Conservation (phyloP, 768 basidiomycete species). For the Kwoniella heveanensis region DNA sequence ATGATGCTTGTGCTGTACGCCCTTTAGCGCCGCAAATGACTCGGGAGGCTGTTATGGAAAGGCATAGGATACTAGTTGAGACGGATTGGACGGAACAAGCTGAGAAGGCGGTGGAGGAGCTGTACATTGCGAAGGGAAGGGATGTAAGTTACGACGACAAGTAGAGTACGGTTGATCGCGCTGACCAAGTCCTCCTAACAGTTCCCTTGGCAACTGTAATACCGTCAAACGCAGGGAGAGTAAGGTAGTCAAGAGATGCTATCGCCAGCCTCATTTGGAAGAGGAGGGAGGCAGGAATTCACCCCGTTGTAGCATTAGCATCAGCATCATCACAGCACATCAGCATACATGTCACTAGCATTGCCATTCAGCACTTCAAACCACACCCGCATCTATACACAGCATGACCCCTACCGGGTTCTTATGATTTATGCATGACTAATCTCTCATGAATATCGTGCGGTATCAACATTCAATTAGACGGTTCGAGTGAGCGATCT, state of each 20-base stretch:
- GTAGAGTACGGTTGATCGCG: neutral
- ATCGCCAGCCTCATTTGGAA: no score
- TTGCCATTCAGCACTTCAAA: no score
- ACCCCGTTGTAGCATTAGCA: neutral
- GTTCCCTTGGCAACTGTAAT: neutral
- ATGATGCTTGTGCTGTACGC: no score
- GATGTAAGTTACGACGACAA: slow-evolving; percentile 11
- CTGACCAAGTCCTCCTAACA: neutral
- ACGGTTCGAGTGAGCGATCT: no score
- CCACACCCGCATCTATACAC: neutral
- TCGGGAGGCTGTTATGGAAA: slow-evolving; percentile 14
- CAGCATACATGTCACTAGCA: no score
- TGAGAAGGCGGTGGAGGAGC: slow-evolving; percentile 10
- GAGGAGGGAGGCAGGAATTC: no score
- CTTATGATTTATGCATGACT: no score
- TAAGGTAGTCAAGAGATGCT: neutral
- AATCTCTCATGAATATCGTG: no score
- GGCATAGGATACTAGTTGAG: slow-evolving; percentile 24
- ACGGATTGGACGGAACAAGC: slow-evolving; percentile 27
- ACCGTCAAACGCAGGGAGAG: neutral
- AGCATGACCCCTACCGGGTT: no score
- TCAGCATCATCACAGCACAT: neutral
- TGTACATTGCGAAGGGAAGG: slow-evolving; percentile 16
- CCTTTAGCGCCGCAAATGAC: slow-evolving; percentile 25
- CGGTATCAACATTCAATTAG: no score